These are phyloP conservation scores for Cyberlindnera suaveolens DNA, from an alignment of 805 yeast species.

Conservation along the genomic window DNA sequence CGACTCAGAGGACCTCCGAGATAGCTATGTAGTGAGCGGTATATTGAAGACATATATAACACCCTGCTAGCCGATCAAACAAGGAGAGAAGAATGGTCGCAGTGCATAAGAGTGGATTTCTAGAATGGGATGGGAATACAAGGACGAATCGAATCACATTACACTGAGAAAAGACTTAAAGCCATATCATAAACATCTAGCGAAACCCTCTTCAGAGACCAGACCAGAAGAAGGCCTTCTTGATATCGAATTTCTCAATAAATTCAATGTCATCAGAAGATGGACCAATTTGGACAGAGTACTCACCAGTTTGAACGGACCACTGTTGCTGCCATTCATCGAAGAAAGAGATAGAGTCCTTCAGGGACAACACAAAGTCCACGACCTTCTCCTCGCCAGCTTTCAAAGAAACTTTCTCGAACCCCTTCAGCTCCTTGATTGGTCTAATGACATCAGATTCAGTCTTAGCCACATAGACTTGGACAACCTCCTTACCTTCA, in stretches of 20 bases:
- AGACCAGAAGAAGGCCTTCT: slow-evolving; percentile 21
- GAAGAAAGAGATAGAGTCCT: slow-evolving; percentile 48
- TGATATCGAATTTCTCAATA: slow-evolving; percentile 18
- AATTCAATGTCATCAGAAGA: slow-evolving; percentile 27
- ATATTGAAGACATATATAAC: too few species aligned
- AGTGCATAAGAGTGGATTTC: too few species aligned
- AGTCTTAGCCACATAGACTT: slow-evolving; percentile 40
- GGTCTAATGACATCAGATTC: slow-evolving; percentile 40
- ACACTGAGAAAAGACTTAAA: slow-evolving; percentile 5
- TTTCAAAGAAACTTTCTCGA: slow-evolving; percentile 40
- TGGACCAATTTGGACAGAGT: slow-evolving; percentile 43
- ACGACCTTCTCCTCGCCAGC: slow-evolving; percentile 39
- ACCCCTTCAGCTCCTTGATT: slow-evolving; percentile 54
- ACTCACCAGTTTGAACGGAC: slow-evolving; percentile 46
- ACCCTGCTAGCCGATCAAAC: too few species aligned
- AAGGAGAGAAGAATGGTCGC: too few species aligned
- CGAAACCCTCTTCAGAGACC: slow-evolving; percentile 8
- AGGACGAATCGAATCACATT: too few species aligned
- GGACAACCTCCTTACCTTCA: slow-evolving; percentile 51
- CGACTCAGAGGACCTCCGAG: too few species aligned
- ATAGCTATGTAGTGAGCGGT: too few species aligned
- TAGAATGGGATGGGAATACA: slow-evolving; percentile 8
- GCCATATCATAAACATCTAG: neutral
- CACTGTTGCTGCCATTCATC: slow-evolving; percentile 43
- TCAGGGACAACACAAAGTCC: slow-evolving; percentile 32